Base-by-base conservation (phyloP, 2,329 filamentous ascomycete genomes). In the Teratosphaeria viscida region DNA sequence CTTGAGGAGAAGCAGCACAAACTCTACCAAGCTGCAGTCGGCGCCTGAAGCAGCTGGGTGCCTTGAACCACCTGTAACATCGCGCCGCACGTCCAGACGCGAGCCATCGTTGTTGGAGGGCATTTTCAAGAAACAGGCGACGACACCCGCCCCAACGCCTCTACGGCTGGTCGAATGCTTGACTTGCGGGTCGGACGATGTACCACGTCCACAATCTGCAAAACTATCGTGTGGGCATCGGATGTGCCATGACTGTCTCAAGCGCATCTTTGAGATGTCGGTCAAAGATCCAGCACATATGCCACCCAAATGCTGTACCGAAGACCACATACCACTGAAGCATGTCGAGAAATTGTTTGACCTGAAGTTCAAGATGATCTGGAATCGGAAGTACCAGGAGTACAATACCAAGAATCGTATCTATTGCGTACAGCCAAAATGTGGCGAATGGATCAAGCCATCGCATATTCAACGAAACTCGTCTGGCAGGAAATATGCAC, bases 331-430 rank as follows among this genome's bases (percentile, higher is more conserved):
- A 60, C 84, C 87, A 0, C 76, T 91, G 6, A 85, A 85, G 65
- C 85, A 90, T 70, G 90, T 92, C 32, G 88, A 92, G 12, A 80
- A 80, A 27, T 77, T 94, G 7, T 91, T 95, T 68, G 83, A 89
- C 68, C 70, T 79, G 60, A 79, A 81, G 57, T 92, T 94, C 78
- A 92, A 94, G 75, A 83, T 79, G 64, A 79, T 78, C 1, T 95
- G 90, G 89, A 92, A 94, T 71, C 82, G 81, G 60, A 92, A 90
- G 68, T 94, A 86, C 68, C 79, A 85, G 66, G 89, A 95, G 70
- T 89, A 84, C 67, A 86, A 87, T 4, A 86, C 86, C 0, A 83
- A 82, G 56, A 89, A 89, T 69, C 84, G 88, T 53, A 79, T 92
- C 39, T 92, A 92, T 72, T 95, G 91, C 66, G 88, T 90, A 0